These are phyloP conservation scores for Protomyces arabidopsidicola DNA, from an alignment of 1,139 yeast species.

Conservation along the genomic window DNA sequence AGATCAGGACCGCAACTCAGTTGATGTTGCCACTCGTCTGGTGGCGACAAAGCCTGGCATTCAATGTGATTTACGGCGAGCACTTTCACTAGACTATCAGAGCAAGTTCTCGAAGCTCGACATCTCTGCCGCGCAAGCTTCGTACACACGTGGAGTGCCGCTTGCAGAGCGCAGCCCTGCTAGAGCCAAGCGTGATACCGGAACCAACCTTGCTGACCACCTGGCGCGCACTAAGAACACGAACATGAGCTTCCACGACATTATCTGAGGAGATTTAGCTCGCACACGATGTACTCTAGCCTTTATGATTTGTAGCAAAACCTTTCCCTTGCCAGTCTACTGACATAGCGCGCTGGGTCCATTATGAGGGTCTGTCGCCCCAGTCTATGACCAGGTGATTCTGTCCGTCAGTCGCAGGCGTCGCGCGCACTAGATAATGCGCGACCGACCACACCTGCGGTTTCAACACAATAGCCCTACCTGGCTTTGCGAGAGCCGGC, in stretches of 20 bases:
- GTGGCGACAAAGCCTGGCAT: constrained; percentile 20
- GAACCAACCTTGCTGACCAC: constrained; percentile 14
- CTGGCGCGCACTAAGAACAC: constrained; percentile 8
- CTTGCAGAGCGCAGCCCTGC: constrained; percentile 7
- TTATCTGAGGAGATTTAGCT: neutral
- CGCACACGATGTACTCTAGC: no score
- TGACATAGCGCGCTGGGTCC: no score
- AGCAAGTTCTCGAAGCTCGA: constrained; percentile 14
- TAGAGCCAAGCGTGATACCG: constrained; percentile 5
- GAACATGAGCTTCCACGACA: constrained; percentile 16
- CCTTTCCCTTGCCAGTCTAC: no score
- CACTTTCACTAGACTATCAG: constrained; percentile 23
- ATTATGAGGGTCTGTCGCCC: no score
- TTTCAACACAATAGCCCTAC: no score
- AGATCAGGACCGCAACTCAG: neutral
- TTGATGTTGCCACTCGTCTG: neutral
- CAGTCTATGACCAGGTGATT: no score
- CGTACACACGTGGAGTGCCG: constrained; percentile 20
- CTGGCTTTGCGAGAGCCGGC: no score
- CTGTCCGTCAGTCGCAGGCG: no score
- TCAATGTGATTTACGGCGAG: constrained; percentile 17
- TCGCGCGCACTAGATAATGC: no score
- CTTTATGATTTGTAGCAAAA: no score
- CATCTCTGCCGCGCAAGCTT: constrained; percentile 6
- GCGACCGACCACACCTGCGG: no score